Base-by-base conservation (phyloP, 2,329 filamentous ascomycete genomes). In the Ceratocystis harringtonii region DNA sequence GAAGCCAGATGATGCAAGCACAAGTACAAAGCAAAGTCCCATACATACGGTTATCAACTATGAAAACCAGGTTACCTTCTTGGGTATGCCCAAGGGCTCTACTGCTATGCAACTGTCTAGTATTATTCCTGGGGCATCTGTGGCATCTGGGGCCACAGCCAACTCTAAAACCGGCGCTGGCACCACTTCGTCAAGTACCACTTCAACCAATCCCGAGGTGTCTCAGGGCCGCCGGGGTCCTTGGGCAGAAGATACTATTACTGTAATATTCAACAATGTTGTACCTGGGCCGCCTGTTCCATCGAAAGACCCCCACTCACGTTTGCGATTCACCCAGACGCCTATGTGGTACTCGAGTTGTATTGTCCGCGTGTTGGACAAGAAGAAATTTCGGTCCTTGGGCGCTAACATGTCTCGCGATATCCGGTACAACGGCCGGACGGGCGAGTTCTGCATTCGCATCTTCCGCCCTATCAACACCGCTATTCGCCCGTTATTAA, bases 361-460 rank as follows among this genome's bases (percentile, higher is more conserved):
- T 8, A 77, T 79, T n/a, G 77, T 86, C 48, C 76, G 76, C 30
- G 81, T 85, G 17, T 75, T 76, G 8, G 79, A 81, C 66, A 79
- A 77, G n/a, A 70, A 75, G 5, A 82, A 80, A 67, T 84, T 86
- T 70, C 75, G 75, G 50, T 75, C 80, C n/a, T 77, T 86, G 10
- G 78, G 78, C 69, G 77, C 78, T 8, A 78, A 78, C 57, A 77
- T 84, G 28, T 84, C 86, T 69, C 77, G 77, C 2, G 82, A 87
- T 70, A 81, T 90, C 28, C 79, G 78, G 2, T 89, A 88, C 72
- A 80, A 82, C 68, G 73, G 78, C 1, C 74, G 75, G 25, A 79
- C 79, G 5, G 87, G 87, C 57, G 80, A 83, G 65, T 87, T 90
- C 72, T 79, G 80, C 17, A 76, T 90, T 64, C 78, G 80, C 6